Conservation (phyloP, 106 monocot species). For the Cymbidium sinense region DNA sequence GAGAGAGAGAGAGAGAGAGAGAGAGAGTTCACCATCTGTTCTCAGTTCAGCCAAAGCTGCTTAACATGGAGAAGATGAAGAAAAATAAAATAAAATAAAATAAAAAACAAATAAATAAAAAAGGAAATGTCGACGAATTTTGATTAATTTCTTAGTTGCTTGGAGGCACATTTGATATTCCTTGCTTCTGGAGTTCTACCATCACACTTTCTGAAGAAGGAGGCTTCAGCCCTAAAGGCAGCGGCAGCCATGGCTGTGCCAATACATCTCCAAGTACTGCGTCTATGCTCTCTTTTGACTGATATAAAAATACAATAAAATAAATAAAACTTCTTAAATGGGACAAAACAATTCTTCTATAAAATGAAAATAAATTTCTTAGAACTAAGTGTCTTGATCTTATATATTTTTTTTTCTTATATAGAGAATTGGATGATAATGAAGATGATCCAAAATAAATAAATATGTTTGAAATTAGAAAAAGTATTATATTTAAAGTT, state of each 20-base stretch:
- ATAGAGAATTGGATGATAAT: too few relatives aligned
- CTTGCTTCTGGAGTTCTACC: constrained; percentile 72
- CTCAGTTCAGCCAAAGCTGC: too few relatives aligned
- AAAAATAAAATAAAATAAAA: neutral
- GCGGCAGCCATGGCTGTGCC: constrained; percentile 73
- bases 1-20: constrained; percentile 11
- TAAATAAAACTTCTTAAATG: too few relatives aligned
- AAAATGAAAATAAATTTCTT: too few relatives aligned
- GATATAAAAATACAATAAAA: neutral
- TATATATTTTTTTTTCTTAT: too few relatives aligned
- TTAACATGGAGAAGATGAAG: neutral
- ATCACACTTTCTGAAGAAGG: constrained; percentile 79
- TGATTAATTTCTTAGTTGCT: constrained; percentile 4
- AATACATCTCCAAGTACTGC: constrained; percentile 81
- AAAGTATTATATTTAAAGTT: too few relatives aligned
- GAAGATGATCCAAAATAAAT: too few relatives aligned
- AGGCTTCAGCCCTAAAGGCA: constrained; percentile 87
- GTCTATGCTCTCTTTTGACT: constrained; percentile 85
- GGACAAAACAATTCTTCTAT: too few relatives aligned
- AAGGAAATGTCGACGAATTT: constrained; percentile 18
- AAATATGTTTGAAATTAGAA: too few relatives aligned
- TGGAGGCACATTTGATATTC: constrained; percentile 64
- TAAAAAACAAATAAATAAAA: too few relatives aligned
- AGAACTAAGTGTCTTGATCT: too few relatives aligned
- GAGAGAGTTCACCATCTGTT: neutral